phyloP scores from a whole-genome alignment of 2,329 filamentous ascomycete species.

The Thelonectria blattea region DNA sequence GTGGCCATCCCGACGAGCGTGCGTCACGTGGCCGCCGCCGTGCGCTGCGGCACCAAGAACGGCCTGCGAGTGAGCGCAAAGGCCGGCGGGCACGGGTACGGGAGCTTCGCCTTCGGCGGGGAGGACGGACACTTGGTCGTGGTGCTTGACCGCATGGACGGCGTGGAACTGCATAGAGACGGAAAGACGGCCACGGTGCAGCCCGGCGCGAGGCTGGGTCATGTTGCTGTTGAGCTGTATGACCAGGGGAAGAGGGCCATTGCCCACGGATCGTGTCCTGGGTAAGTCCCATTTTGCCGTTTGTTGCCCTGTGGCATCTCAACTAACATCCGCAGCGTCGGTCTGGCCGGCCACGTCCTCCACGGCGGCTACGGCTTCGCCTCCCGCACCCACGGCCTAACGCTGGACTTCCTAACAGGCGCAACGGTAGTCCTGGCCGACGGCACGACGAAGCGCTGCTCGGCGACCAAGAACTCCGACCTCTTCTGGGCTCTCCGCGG shows the following conservation, averaged over 20 bases:
- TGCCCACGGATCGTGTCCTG: conserved; percentile 59
- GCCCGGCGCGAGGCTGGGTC: conserved; percentile 57
- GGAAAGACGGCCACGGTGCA: conserved; percentile 36
- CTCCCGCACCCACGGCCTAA: conserved; percentile 39
- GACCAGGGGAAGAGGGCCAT: conserved; percentile 49
- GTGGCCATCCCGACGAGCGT: conserved; percentile 42
- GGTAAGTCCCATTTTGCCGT: too few relatives aligned
- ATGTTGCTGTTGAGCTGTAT: conserved; percentile 50
- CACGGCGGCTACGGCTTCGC: conserved; percentile 42
- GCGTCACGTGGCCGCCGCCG: conserved; percentile 50
- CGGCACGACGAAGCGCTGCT: conserved; percentile 32
- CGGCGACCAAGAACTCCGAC: conserved; percentile 32
- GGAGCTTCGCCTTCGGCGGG: conserved; percentile 53
- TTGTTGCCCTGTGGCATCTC: too few relatives aligned
- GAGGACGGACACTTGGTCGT: conserved; percentile 50
- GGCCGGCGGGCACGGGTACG: conserved; percentile 61
- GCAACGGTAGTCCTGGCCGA: conserved; percentile 40
- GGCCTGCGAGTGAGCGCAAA: conserved; percentile 56
- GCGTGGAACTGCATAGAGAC: conserved; percentile 35
- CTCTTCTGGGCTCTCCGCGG: conserved; percentile 42
- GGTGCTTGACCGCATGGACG: conserved; percentile 48
- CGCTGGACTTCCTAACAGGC: conserved; percentile 38
- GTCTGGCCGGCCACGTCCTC: conserved; percentile 38
- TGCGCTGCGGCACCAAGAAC: conserved; percentile 51
- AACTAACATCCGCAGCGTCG: conserved; percentile 34